phyloP scores from a whole-genome alignment of 768 basidiomycete genomes.

The Tricholoma furcatifolium region DNA sequence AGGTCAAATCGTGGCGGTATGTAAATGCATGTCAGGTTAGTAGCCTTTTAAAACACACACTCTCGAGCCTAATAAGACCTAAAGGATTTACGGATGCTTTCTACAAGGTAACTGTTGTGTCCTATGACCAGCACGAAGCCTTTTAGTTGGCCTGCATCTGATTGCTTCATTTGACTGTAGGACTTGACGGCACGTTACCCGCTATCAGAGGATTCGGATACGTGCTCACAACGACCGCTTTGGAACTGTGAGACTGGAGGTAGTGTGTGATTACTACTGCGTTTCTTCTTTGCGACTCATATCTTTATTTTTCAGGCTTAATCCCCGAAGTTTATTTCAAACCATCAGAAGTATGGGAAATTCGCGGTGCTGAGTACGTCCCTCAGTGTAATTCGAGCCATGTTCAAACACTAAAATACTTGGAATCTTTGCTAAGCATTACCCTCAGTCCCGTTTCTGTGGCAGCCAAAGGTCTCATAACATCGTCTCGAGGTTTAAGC shows the following conservation, averaged over 20 bases:
- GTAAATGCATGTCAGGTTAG: constrained; percentile 88
- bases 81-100: constrained; percentile 82
- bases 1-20: constrained; percentile 70
- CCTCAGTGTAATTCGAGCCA: neutral
- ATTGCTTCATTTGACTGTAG: constrained; percentile 36
- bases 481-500: constrained; percentile 62
- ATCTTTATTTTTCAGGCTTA: constrained; percentile 43
- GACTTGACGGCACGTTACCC: constrained; percentile 61
- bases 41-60: constrained; percentile 1
- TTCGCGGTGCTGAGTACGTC: constrained; percentile 72
- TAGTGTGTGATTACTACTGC: constrained; percentile 25
- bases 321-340: constrained; percentile 68
- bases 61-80: constrained; percentile 1
- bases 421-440: constrained; percentile 42
- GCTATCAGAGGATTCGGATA: constrained; percentile 44
- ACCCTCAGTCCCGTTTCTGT: constrained; percentile 85
- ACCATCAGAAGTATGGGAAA: constrained; percentile 86
- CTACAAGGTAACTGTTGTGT: constrained; percentile 53
- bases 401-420: neutral
- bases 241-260: constrained; percentile 71
- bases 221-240: constrained; percentile 48
- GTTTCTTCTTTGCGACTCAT: constrained; percentile 3
- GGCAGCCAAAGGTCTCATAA: constrained; percentile 65
- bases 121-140: too few species aligned
- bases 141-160: constrained; percentile 11